Percentiles rank a stretch among this genome's conserved stretches.
phyloP scores from a whole-genome alignment of 2,329 filamentous ascomycete genomes.

The Apiospora aurea region DNA sequence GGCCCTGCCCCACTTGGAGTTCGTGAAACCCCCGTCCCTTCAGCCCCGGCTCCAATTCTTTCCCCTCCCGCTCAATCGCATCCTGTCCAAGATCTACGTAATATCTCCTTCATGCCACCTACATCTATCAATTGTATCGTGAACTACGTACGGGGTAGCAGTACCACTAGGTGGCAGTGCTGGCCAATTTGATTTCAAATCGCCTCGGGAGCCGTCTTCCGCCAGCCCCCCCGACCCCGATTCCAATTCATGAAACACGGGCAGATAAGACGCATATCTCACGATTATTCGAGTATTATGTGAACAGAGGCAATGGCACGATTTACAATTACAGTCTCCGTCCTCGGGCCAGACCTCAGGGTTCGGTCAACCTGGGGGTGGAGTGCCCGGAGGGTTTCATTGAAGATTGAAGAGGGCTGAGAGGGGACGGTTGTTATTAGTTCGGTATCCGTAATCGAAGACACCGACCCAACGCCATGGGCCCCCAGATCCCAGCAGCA shows the following conservation, averaged over 20 bases:
- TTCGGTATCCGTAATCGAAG: background rate
- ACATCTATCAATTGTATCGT: slow-evolving; percentile 2
- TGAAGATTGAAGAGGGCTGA: slow-evolving; percentile 7
- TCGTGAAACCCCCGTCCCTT: slow-evolving; percentile 16
- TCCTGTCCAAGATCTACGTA: background rate
- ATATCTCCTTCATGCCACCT: background rate
- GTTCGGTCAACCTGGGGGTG: background rate
- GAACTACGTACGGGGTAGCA: background rate
- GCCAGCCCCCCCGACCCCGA: background rate
- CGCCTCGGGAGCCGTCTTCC: background rate
- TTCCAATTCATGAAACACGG: background rate
- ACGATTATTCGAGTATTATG: too few species aligned
- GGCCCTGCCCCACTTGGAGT: background rate
- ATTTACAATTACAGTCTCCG: background rate
- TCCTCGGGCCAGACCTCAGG: background rate
- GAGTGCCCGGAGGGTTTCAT: background rate
- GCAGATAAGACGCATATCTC: background rate
- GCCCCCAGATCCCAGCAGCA: background rate
- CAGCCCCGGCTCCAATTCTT: slow-evolving; percentile 7
- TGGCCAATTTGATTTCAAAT: background rate
- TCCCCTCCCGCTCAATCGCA: slow-evolving; percentile 1
- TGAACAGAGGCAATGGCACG: background rate
- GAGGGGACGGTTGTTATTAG: background rate
- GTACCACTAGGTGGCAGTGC: background rate
- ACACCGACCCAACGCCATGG: slow-evolving; percentile 5